Evolutionary conservation across 768 basidiomycete species (phyloP), one percentile per base, ranked within the genome.

Genomic region (Lentinula sp.): DNA sequence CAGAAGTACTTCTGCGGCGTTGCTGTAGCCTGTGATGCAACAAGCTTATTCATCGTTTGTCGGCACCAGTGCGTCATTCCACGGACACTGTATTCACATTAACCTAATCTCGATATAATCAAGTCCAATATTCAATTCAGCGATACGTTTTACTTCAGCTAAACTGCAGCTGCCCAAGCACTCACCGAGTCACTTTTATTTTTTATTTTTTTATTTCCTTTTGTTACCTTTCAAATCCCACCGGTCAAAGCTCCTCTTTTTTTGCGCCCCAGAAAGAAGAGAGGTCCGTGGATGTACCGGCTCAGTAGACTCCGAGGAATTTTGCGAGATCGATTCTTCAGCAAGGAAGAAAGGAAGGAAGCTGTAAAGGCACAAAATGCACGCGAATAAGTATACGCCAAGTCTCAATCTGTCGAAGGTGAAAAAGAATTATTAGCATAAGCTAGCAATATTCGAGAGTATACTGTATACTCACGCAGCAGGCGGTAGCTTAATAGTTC

Each of bases 241-340:
- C 53, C 34, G 53, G 37, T 21, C 18, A 23, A 56, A 23, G 23
- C 8, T 5, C 1, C 2, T n/a, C n/a, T 23, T 28, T 28, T 28
- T 42, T 40, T 28, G 55, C 55, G 10, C 55, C 55, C 39, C 32
- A 23, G 53, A 54, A 37, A 35, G 32, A 35, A 54, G 34, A 42
- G 23, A 56, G 55, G 23, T 43, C 55, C 55, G 55, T 56, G 55
- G 55, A 56, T 23, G 39, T 56, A 56, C 55, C 55, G 55, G 55
- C 9, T 16, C 40, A 40, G 8, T 6, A 42, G n/a, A 56, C 39
- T 15, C 55, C 55, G 55, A 56, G 55, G 55, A 43, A 56, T 56
- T 56, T 37, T 54, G 51, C 34, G 11, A 34, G n/a, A 32, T 37
- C 18, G 18, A 15, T 39, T 54, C 53, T 43, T 16, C 35, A 39